Percentiles rank a stretch among this genome's conserved stretches.
phyloP scores from a whole-genome alignment of 108 stramenopile species.

The Discostella stelligeroides region DNA sequence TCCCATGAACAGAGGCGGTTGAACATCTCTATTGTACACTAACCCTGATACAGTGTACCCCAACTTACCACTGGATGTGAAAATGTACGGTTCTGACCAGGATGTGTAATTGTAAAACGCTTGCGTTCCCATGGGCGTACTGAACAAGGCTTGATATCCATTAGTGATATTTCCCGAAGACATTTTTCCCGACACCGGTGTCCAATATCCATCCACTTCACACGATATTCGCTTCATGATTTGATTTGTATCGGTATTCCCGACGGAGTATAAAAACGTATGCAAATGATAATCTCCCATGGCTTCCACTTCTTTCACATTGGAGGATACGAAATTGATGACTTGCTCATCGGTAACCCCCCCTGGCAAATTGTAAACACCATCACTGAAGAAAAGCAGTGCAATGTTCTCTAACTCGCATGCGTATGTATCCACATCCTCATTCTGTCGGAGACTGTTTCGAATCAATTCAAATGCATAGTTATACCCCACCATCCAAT shows the following conservation, averaged over 20 bases:
- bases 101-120: constrained; percentile 49
- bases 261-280: constrained; percentile 35
- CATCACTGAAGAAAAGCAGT: constrained; percentile 44
- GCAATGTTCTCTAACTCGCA: constrained; percentile 48
- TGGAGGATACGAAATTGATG: constrained; percentile 17
- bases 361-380: constrained; percentile 31
- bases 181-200: constrained; percentile 14
- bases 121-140: constrained; percentile 32
- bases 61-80: constrained; percentile 28
- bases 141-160: constrained; percentile 27
- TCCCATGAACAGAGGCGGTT: constrained; percentile 55
- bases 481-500: constrained; percentile 29
- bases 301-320: constrained; percentile 6
- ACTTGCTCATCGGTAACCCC: constrained; percentile 22
- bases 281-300: constrained; percentile 23
- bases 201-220: constrained; percentile 49
- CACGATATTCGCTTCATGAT: constrained; percentile 33
- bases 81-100: constrained; percentile 66
- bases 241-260: constrained; percentile 21
- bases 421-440: neutral
- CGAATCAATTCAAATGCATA: constrained; percentile 30
- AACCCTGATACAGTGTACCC: constrained; percentile 69
- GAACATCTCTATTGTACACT: constrained; percentile 53
- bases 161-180: constrained; percentile 17
- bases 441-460: constrained; percentile 14